phyloP scores from a whole-genome alignment of 208 protist species.

The Leishmania major region DNA sequence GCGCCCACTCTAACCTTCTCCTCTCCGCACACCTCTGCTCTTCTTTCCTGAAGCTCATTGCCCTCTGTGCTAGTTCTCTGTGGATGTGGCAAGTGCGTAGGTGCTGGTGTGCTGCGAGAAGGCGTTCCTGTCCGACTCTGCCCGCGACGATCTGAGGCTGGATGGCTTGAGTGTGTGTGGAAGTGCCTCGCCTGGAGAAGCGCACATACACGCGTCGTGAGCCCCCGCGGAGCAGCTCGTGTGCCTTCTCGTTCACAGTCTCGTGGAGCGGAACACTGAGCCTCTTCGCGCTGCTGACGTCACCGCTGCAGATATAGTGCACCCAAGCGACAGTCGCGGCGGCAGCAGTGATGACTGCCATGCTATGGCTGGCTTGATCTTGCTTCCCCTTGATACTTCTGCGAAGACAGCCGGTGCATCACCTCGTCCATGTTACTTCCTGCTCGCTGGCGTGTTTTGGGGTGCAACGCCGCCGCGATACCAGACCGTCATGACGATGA shows the following conservation, averaged over 20 bases:
- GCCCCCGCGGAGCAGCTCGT: not conserved
- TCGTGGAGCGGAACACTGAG: not conserved
- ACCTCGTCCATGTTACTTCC: not conserved
- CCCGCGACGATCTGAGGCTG: slow-evolving; percentile 8
- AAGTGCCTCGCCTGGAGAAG: not conserved
- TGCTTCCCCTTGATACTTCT: not conserved
- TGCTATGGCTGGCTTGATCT: not conserved
- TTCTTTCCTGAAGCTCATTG: not conserved
- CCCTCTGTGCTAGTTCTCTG: not conserved
- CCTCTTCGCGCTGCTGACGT: not conserved
- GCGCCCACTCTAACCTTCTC: not conserved
- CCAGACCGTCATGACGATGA: not conserved
- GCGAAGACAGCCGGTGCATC: not conserved
- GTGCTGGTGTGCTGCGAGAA: slow-evolving; percentile 22
- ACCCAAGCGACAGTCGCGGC: not conserved
- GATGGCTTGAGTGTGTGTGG: not conserved
- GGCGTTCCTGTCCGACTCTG: slow-evolving; percentile 18
- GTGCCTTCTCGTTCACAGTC: not conserved
- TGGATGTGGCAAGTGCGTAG: not conserved
- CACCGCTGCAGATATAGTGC: not conserved
- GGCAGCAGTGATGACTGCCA: not conserved
- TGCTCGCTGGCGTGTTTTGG: not conserved
- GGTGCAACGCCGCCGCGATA: not conserved
- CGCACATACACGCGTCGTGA: not conserved
- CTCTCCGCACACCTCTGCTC: not conserved